These are phyloP conservation scores for Theileria sp. DNA, from an alignment of 169 alveolate species.

Conservation along the genomic window DNA sequence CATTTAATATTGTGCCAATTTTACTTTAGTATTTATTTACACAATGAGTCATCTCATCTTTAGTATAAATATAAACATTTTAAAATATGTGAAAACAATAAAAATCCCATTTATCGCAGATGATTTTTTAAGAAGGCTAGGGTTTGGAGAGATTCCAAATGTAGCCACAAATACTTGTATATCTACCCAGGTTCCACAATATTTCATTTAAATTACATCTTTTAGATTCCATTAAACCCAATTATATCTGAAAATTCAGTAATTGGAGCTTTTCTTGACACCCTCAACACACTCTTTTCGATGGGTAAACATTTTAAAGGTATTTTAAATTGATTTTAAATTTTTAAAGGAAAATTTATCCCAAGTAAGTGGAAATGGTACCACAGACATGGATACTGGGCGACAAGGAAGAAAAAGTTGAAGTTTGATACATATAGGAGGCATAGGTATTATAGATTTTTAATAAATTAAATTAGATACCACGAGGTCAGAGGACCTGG, in stretches of 20 bases:
- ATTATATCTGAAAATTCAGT: neutral
- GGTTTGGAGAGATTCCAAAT: conserved; percentile 5
- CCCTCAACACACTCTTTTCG: conserved; percentile 11
- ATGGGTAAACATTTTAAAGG: conserved; percentile 8
- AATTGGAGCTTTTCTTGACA: neutral
- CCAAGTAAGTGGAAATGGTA: conserved; percentile 87
- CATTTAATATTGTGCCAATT: conserved; percentile 1
- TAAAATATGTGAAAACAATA: conserved; percentile 3
- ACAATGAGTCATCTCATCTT: neutral
- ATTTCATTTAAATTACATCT: neutral
- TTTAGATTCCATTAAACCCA: neutral
- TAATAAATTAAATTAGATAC: conserved; percentile 60
- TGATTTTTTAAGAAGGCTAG: neutral
- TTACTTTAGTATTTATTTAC: neutral
- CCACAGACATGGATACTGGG: conserved; percentile 88
- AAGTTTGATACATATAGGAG: conserved; percentile 80
- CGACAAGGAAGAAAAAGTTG: conserved; percentile 81
- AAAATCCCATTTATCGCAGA: neutral
- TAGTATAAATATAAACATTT: neutral
- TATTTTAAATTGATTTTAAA: neutral
- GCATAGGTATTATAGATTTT: conserved; percentile 66
- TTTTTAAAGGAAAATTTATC: conserved; percentile 27
- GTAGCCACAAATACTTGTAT: neutral
- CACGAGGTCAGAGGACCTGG: conserved; percentile 85
- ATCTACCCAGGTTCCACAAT: neutral